phyloP scores from a whole-genome alignment of 768 basidiomycete genomes.

The Pulveroboletus sp. region DNA sequence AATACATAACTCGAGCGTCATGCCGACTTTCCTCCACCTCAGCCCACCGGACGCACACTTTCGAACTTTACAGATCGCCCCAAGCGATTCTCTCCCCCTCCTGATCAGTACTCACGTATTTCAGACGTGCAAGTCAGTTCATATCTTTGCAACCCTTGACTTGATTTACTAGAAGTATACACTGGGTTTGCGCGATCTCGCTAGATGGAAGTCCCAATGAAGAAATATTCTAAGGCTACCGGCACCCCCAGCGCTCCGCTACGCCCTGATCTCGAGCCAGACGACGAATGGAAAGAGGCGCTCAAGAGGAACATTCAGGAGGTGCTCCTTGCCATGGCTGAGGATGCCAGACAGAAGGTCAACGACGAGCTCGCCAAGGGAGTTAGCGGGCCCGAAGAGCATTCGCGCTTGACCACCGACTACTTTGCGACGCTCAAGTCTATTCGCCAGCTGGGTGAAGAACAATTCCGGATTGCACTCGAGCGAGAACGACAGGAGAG shows the following conservation, averaged over 20 bases:
- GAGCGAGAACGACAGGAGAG: conserved; percentile 47
- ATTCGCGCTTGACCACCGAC: conserved; percentile 37
- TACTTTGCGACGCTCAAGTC: conserved; percentile 39
- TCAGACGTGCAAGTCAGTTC: neutral
- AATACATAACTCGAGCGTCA: too few species aligned
- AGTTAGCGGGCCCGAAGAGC: conserved; percentile 29
- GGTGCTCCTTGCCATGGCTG: conserved; percentile 37
- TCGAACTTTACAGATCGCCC: conserved; percentile 9
- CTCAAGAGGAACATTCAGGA: conserved; percentile 51
- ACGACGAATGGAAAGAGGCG: conserved; percentile 49
- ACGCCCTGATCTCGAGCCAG: conserved; percentile 40
- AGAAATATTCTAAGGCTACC: conserved; percentile 10
- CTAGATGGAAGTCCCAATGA: conserved; percentile 24
- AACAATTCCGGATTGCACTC: conserved; percentile 41
- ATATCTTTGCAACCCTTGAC: neutral
- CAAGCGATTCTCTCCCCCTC: neutral
- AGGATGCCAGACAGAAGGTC: conserved; percentile 59
- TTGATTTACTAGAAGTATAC: conserved; percentile 3
- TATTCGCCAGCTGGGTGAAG: conserved; percentile 43
- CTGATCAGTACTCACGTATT: neutral
- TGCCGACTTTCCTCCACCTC: too few species aligned
- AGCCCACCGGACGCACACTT: conserved; percentile 11
- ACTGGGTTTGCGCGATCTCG: conserved; percentile 2
- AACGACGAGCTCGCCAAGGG: conserved; percentile 46
- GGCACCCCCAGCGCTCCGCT: conserved; percentile 8